phyloP scores from a whole-genome alignment of 192 early-diverging fungal genomes.

The Podila verticillata region DNA sequence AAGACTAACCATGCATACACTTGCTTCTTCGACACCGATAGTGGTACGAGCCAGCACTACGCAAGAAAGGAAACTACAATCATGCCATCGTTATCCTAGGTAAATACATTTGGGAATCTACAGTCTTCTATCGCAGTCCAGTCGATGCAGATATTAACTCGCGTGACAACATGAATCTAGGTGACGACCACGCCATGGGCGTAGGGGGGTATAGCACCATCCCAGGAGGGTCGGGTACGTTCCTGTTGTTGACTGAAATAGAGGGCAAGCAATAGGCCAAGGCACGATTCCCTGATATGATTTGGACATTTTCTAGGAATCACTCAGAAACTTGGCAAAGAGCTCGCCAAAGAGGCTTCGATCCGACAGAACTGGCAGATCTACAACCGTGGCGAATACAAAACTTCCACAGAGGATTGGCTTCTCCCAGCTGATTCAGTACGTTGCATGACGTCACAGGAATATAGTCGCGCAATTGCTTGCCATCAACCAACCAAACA shows the following conservation, averaged over 20 bases:
- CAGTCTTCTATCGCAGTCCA: not conserved
- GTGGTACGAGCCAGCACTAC: slow-evolving; percentile 39
- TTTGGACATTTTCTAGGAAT: slow-evolving; percentile 12
- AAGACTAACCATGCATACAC: too few species aligned
- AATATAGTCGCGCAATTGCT: not conserved
- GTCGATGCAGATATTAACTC: not conserved
- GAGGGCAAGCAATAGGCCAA: not conserved
- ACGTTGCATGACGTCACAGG: not conserved
- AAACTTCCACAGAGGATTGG: slow-evolving; percentile 48
- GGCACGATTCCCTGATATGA: not conserved
- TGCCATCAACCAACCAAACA: not conserved
- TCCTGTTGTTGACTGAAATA: not conserved
- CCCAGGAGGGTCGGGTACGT: slow-evolving; percentile 31
- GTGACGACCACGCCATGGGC: slow-evolving; percentile 52
- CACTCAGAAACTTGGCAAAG: slow-evolving; percentile 24
- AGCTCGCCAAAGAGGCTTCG: slow-evolving; percentile 31
- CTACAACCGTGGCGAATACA: slow-evolving; percentile 48
- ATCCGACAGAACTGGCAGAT: slow-evolving; percentile 52
- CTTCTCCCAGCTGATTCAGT: slow-evolving; percentile 50
- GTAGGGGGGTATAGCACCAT: slow-evolving; percentile 41
- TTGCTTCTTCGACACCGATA: not conserved
- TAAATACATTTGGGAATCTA: not conserved
- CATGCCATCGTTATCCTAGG: slow-evolving; percentile 36
- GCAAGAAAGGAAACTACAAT: slow-evolving; percentile 42
- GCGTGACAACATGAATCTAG: slow-evolving; percentile 1